Percentiles rank a stretch among this genome's conserved stretches.
phyloP scores from a whole-genome alignment of 768 basidiomycete genomes.

The Suillus discolor region DNA sequence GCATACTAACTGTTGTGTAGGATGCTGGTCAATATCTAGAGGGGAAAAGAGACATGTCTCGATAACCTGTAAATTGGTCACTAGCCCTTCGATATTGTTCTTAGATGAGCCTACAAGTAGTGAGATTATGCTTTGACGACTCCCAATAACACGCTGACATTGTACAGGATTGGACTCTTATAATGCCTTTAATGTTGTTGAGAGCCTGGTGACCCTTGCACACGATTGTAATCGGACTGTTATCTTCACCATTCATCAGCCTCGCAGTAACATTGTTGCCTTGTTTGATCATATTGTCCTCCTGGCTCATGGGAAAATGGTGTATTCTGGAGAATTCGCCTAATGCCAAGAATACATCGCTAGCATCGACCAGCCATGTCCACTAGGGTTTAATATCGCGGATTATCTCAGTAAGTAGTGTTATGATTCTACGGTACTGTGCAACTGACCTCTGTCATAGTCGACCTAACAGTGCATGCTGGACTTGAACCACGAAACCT shows the following conservation, averaged over 20 bases:
- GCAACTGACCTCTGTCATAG: constrained; percentile 36
- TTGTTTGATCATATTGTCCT: constrained; percentile 92
- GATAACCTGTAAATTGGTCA: constrained; percentile 97
- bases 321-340: constrained; percentile 80
- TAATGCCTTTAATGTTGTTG: constrained; percentile 95
- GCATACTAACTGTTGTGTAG: constrained; percentile 27
- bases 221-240: constrained; percentile 91
- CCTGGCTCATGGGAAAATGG: constrained; percentile 78
- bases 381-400: constrained; percentile 94
- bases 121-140: constrained; percentile 24
- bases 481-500: constrained; percentile 35
- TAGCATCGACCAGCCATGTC: constrained; percentile 80
- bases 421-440: neutral
- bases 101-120: constrained; percentile 97
- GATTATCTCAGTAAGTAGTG: constrained; percentile 86
- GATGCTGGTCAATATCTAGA: constrained; percentile 89
- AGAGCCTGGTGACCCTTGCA: constrained; percentile 83
- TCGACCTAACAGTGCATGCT: constrained; percentile 74
- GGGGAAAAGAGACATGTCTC: constrained; percentile 97
- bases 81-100: constrained; percentile 94
- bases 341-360: constrained; percentile 80
- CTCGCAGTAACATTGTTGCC: constrained; percentile 95
- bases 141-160: constrained; percentile 12
- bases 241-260: constrained; percentile 98
- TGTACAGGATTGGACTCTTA: constrained; percentile 83